Percentiles rank a stretch among this genome's conserved stretches.
Evolutionary conservation across 2,329 filamentous ascomycete genomes (phyloP).

Genomic region (Aspergillus sp.): DNA sequence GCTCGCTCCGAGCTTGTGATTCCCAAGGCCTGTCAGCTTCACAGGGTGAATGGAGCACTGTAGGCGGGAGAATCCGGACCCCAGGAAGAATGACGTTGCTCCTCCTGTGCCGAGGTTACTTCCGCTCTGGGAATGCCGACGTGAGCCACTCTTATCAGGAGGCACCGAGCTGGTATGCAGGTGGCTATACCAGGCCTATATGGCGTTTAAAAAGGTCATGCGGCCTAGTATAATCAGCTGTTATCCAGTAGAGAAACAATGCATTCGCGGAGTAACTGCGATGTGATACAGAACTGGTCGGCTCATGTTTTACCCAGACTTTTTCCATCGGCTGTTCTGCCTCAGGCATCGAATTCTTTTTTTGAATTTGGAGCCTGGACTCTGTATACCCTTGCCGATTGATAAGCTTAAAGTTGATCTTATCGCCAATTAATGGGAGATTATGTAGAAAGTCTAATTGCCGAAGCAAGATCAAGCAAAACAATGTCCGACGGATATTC

Average conservation of each 20-base stretch:
- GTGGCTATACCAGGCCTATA: neutral
- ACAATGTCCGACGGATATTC: neutral
- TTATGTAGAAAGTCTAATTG: neutral
- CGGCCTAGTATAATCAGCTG: neutral
- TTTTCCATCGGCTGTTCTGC: conserved; percentile 6
- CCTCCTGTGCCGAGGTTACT: conserved; percentile 13
- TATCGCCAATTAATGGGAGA: neutral
- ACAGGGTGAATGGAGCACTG: neutral
- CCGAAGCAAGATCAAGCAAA: neutral
- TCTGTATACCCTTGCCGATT: neutral
- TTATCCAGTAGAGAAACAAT: neutral
- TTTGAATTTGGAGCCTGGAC: no score
- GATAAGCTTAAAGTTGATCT: neutral
- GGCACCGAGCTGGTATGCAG: neutral
- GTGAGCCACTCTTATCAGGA: neutral
- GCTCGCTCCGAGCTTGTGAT: conserved; percentile 8
- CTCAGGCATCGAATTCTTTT: neutral
- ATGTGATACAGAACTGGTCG: neutral
- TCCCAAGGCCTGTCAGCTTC: neutral
- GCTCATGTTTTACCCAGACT: conserved; percentile 20
- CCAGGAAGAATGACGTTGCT: conserved; percentile 11
- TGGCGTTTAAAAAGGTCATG: neutral
- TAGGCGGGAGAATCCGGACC: conserved; percentile 14
- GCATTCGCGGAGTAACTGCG: neutral
- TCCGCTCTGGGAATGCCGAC: conserved; percentile 8